Conservation (phyloP, 169 alveolate genomes). For the Plasmodium relictum region DNA sequence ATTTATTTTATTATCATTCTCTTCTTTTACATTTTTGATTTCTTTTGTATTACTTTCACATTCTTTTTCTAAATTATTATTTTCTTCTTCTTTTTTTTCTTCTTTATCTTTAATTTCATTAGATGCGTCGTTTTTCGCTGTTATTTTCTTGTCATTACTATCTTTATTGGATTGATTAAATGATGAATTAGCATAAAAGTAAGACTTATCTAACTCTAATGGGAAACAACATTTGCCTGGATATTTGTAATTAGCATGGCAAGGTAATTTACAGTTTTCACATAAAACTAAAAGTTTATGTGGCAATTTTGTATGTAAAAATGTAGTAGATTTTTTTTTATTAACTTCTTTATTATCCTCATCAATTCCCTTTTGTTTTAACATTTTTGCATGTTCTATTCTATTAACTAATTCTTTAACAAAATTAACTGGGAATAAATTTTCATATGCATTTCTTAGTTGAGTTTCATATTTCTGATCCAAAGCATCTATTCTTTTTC, state of each 20-base stretch:
- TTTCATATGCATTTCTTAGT: constrained; percentile 81
- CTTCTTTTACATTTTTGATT: no score
- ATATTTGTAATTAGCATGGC: constrained; percentile 82
- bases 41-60: no score
- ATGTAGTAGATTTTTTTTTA: constrained; percentile 81
- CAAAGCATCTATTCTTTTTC: constrained; percentile 71
- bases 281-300: constrained; percentile 80
- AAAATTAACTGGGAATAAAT: constrained; percentile 82
- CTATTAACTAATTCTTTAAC: constrained; percentile 82
- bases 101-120: neutral
- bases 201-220: constrained; percentile 80
- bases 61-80: no score
- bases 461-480: constrained; percentile 81
- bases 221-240: constrained; percentile 86
- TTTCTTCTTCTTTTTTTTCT: neutral
- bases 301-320: constrained; percentile 81
- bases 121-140: neutral
- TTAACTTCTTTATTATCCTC: constrained; percentile 81
- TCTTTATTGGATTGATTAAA: constrained; percentile 24
- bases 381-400: constrained; percentile 76
- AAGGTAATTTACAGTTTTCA: constrained; percentile 86
- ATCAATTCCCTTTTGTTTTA: constrained; percentile 72
- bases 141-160: constrained; percentile 11
- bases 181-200: constrained; percentile 73
- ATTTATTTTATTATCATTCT: no score